Conservation (phyloP, 768 basidiomycete species). For the Podaxis sp. region DNA sequence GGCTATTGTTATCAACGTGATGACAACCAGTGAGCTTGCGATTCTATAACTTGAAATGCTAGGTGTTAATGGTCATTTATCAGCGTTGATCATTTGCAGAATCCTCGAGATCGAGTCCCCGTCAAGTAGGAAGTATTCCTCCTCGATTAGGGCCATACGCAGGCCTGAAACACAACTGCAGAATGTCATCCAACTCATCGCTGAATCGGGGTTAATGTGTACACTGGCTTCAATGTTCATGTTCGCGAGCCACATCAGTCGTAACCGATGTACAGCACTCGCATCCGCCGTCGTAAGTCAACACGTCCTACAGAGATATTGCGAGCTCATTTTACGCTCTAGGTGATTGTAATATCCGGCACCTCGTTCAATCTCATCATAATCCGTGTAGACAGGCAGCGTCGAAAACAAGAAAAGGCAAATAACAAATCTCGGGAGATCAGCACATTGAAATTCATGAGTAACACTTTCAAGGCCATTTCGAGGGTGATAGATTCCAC, state of each 20-base stretch:
- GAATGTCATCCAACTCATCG: not conserved
- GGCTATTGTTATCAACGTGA: constrained; percentile 2
- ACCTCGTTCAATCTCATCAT: constrained; percentile 6
- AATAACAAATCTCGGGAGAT: not conserved
- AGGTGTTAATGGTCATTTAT: not conserved
- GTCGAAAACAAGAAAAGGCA: not conserved
- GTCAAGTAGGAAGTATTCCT: not conserved
- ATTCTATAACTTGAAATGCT: no score
- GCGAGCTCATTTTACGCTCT: no score
- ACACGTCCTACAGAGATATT: no score
- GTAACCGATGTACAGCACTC: not conserved
- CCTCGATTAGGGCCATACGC: not conserved
- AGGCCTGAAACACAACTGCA: not conserved
- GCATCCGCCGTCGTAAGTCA: constrained; percentile 3
- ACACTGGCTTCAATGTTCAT: not conserved
- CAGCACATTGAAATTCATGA: not conserved
- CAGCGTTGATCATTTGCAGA: not conserved
- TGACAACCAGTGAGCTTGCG: constrained; percentile 3
- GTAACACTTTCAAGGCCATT: no score
- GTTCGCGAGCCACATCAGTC: not conserved
- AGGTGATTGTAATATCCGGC: constrained; percentile 4
- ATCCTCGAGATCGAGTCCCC: not conserved
- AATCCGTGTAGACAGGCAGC: not conserved
- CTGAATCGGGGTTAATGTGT: constrained; percentile 2
- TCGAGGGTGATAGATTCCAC: no score